These are phyloP conservation scores for Kwoniella pini DNA, from an alignment of 768 basidiomycete species.

Conservation along the genomic window DNA sequence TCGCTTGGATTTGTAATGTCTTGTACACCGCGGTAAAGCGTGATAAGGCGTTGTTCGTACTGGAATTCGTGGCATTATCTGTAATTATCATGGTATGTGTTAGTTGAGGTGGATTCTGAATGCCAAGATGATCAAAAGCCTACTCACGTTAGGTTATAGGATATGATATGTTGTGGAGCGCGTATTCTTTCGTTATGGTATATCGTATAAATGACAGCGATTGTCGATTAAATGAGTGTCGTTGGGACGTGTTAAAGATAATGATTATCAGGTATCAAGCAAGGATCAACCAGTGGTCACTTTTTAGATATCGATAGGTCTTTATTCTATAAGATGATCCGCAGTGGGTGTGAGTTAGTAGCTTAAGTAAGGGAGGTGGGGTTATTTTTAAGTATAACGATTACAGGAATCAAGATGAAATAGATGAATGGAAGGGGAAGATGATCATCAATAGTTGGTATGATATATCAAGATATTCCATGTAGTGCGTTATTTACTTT, in stretches of 20 bases:
- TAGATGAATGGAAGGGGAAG: neutral
- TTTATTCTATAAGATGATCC: conserved; percentile 4
- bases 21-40: conserved; percentile 53
- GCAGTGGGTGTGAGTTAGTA: conserved; percentile 12
- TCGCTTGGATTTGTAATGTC: conserved; percentile 56
- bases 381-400: neutral
- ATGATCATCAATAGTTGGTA: conserved; percentile 3
- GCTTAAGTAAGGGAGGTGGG: neutral
- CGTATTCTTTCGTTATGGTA: conserved; percentile 1
- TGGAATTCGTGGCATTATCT: conserved; percentile 55
- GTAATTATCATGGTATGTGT: neutral
- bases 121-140: too few relatives aligned
- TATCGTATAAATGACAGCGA: neutral
- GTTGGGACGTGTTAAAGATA: conserved; percentile 5
- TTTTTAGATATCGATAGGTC: neutral
- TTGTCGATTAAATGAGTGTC: conserved; percentile 7
- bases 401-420: neutral
- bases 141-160: neutral
- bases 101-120: neutral
- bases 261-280: neutral
- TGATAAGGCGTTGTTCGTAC: conserved; percentile 55
- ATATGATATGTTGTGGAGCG: neutral
- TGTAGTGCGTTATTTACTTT: conserved; percentile 13
- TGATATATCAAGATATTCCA: neutral
- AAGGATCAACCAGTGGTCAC: conserved; percentile 22